Base-by-base conservation (phyloP, 169 alveolate species). In the Eimeria praecox region DNA sequence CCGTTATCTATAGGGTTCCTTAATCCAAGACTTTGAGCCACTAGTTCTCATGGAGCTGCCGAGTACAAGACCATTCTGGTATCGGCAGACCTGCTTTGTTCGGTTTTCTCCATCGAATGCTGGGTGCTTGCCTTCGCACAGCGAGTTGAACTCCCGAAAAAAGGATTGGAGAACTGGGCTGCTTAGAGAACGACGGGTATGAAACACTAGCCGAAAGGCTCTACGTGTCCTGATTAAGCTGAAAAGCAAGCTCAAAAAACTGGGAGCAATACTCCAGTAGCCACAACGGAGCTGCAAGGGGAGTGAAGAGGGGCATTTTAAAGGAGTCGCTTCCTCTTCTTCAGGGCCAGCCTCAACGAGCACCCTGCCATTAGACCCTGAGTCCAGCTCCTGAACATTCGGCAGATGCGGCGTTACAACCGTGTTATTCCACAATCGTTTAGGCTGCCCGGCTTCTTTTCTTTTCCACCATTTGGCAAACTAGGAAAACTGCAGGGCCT, bases 81-180 rank as follows among this genome's bases (percentile, higher is more conserved):
- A 5, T 16, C 38, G 5, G 44, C 38, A 52, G 42, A 94, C 96
- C 94, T 85, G 96, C 71, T 86, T 94, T 38, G 96, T 94, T 54
- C 94, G 30, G 62, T 94, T 94, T 22, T 94, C 73, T 30, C 96
- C 96, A 93, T 94, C 69, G 38, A 94, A 94, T n/a, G 91, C 94
- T 33, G 96, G 96, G 52, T 94, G 96, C 4, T 73, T 94, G 20
- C 96, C 96, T 44, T 94, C 96, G 59, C 96, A 94, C 8, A 94
- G 64, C 49, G 27, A 78, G 33, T 94, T 83, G 90, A 94, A 80
- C 44, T 94, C 96, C 30, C 52, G 87, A 8, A 93, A 22, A 27
- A 93, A 66, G 2, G 54, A 52, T 16, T 71, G 40, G 40, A 83
- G 54, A n/a, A 18, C 77, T 42, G 56, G 62, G 33, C 90, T 88